A percentile compares a stretch with the other conserved stretches of the same genome.
phyloP scores from a whole-genome alignment of 805 yeast species.

The Pichia scutulata region DNA sequence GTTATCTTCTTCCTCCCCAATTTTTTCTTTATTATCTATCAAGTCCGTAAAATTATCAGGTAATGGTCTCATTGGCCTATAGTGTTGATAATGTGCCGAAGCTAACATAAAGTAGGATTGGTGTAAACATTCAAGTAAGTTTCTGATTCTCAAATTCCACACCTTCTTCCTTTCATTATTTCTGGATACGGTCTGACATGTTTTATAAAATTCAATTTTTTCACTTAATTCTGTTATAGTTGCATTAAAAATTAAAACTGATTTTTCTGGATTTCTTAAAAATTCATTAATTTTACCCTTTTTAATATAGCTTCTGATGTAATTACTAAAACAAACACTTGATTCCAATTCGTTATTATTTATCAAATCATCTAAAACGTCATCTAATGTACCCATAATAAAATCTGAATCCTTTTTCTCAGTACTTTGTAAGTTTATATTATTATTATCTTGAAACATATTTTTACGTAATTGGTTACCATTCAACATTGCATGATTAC shows the following conservation, averaged over 20 bases:
- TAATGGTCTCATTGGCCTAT: slow-evolving; percentile 29
- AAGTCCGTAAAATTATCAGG: slow-evolving; percentile 28
- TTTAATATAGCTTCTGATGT: slow-evolving; percentile 40
- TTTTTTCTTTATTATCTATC: slow-evolving; percentile 7
- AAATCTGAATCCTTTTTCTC: slow-evolving; percentile 12
- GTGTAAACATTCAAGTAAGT: slow-evolving; percentile 58
- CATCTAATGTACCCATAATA: slow-evolving; percentile 47
- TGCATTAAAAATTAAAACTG: slow-evolving; percentile 39
- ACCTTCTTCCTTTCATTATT: slow-evolving; percentile 6
- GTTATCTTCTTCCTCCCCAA: slow-evolving; percentile 12
- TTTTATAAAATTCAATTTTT: slow-evolving; percentile 14
- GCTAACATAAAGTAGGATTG: slow-evolving; percentile 74
- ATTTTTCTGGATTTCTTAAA: slow-evolving; percentile 40
- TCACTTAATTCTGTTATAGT: slow-evolving; percentile 31
- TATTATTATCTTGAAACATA: slow-evolving; percentile 3
- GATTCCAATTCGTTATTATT: slow-evolving; percentile 46
- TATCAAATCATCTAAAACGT: slow-evolving; percentile 60
- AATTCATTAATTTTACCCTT: slow-evolving; percentile 67
- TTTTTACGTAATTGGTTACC: slow-evolving; percentile 4
- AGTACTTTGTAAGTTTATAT: neutral
- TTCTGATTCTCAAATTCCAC: slow-evolving; percentile 29
- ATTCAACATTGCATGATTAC: slow-evolving; percentile 64
- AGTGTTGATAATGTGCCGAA: slow-evolving; percentile 56
- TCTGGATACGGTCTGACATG: neutral
- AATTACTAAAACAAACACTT: slow-evolving; percentile 39